Evolutionary conservation across 768 basidiomycete genomes (phyloP), one percentile per base, ranked within the genome.

Genomic region (Xerocomellus intermedius): DNA sequence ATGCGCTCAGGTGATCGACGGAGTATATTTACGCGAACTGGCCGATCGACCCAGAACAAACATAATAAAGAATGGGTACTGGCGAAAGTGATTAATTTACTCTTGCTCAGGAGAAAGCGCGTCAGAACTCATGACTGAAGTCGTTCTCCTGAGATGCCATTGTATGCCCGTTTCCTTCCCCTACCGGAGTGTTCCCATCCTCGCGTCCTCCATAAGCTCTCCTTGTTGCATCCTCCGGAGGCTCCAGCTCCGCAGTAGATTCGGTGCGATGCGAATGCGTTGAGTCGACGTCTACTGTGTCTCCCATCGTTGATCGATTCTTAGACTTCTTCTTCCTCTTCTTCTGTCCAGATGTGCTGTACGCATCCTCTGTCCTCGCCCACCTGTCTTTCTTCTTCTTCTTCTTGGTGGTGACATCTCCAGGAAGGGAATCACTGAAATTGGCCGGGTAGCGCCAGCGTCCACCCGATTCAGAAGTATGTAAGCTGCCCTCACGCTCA

Each of bases 391-490:
- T 92, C 56, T 91, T 93, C 48, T 82, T 82, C 48, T 49, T 50
- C 62, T 85, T 86, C 73, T 87, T 81, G 58, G 71, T 74, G 52
- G 60, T 55, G 26, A 56, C 58, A 51, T 77, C 75, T 58, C 76
- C 79, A 21, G 72, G 64, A 21, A 64, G 45, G 7, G 75, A 57
- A 59, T 91, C 89, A 45, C 85, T 84, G 63, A 93, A 91, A 67
- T 92, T 91, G 59, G 91, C 86, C 14, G 89, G 89, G 72, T 94
- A 94, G 59, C 80, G 89, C 91, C 91, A 94, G 53, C 90, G 79
- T 26, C 78, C 77, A 28, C 70, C 70, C 35, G 66, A 64, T 36
- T 71, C 65, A 39, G 72, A 66, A 36, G 73, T 59, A 16, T 74
- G 70, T 43, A 74, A 66, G 32, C 75, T 73, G 54, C 75, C 77